Percentiles rank a stretch among this genome's conserved stretches.
Conservation (phyloP, 805 yeast species). For the Wickerhamiella spandovensis region DNA sequence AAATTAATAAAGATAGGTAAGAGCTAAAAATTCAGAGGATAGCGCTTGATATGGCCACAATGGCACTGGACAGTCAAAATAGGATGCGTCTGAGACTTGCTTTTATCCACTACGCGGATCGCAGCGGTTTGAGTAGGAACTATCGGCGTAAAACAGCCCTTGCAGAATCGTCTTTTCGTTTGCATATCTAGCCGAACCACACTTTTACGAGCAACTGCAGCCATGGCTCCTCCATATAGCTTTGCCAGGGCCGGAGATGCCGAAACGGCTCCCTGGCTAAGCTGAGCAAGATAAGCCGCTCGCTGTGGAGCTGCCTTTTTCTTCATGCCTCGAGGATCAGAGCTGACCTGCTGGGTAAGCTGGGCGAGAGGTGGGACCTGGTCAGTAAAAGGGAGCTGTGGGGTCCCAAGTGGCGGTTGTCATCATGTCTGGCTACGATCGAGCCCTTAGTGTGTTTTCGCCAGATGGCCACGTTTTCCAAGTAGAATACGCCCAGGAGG, state of each 20-base stretch:
- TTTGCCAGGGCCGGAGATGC: constrained; percentile 33
- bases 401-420: background rate
- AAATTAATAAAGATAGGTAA: background rate
- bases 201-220: constrained; percentile 50
- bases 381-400: background rate
- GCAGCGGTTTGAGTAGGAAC: constrained; percentile 35
- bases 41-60: constrained; percentile 12
- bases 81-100: constrained; percentile 21
- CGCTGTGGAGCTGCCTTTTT: constrained; percentile 19
- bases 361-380: no score
- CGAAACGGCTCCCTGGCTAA: constrained; percentile 16
- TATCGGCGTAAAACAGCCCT: constrained; percentile 42
- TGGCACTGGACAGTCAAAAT: constrained; percentile 9
- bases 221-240: constrained; percentile 40
- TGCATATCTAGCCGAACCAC: constrained; percentile 42
- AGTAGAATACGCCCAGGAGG: constrained; percentile 95
- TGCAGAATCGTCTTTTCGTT: constrained; percentile 58
- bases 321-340: constrained; percentile 2
- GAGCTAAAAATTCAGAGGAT: constrained; percentile 4
- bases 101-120: constrained; percentile 31
- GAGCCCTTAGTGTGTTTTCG: constrained; percentile 96
- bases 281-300: constrained; percentile 23
- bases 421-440: constrained; percentile 94
- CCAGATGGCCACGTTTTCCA: constrained; percentile 99
- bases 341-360: background rate